Evolutionary conservation across 2,329 filamentous ascomycete genomes (phyloP).

Genomic region (Colletotrichum lentis): DNA sequence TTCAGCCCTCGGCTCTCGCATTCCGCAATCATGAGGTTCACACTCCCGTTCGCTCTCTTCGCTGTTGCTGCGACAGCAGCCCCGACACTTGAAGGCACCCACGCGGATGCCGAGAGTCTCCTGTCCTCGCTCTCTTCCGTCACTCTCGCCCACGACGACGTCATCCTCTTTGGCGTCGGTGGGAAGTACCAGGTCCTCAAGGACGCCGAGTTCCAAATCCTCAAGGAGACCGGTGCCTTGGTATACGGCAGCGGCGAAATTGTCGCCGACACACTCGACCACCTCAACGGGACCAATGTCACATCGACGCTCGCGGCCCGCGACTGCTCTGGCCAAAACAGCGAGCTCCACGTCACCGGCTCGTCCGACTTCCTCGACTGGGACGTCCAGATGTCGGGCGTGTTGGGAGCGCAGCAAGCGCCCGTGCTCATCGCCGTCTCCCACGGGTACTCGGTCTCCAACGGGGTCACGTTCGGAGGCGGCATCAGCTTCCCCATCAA

Average conservation of each 20-base stretch:
- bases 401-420: constrained; percentile 1
- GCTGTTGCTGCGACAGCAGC: neutral
- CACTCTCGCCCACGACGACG: constrained; percentile 4
- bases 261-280: neutral
- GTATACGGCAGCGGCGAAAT: neutral
- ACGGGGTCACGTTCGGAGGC: neutral
- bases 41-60: neutral
- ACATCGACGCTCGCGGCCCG: neutral
- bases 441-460: neutral
- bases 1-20: no score
- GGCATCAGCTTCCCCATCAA: neutral
- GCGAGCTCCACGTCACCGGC: neutral
- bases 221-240: constrained; percentile 1
- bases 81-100: neutral
- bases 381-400: constrained; percentile 11
- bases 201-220: constrained; percentile 9
- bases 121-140: neutral
- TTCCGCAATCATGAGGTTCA: constrained; percentile 1
- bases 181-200: constrained; percentile 18
- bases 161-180: constrained; percentile 7
- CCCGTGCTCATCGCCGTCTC: constrained; percentile 4
- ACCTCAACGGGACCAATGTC: neutral
- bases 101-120: neutral
- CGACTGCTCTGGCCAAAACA: neutral
- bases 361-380: constrained; percentile 8